A percentile compares a stretch with the other conserved stretches of the same genome.
Evolutionary conservation across 306 rosid species (phyloP).

Genomic region (Cercis canadensis): DNA sequence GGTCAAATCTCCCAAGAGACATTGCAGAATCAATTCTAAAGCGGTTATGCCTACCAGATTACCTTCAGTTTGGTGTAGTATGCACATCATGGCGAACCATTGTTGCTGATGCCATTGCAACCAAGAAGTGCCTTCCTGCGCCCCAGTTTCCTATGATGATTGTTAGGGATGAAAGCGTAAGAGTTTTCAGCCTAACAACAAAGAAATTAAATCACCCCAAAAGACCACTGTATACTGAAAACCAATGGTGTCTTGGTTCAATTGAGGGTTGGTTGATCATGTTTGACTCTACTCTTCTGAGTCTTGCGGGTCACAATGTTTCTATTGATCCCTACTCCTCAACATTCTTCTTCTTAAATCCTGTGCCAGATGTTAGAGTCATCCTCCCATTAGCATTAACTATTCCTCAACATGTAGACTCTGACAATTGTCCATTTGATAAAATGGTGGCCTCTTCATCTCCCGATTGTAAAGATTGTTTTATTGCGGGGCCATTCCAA

Average conservation of each 20-base stretch:
- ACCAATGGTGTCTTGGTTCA: conserved; percentile 2
- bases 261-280: conserved; percentile 11
- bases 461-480: background rate
- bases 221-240: background rate
- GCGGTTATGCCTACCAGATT: background rate
- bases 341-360: background rate
- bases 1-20: background rate
- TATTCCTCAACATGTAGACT: background rate
- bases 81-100: conserved; percentile 2
- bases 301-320: no score
- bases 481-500: no score
- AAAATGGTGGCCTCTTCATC: background rate
- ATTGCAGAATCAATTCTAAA: background rate
- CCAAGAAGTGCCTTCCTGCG: background rate
- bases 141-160: background rate
- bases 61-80: conserved; percentile 1
- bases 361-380: background rate
- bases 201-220: background rate
- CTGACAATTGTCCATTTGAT: background rate
- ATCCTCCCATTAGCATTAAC: background rate
- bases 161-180: background rate
- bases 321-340: background rate
- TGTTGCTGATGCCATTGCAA: background rate
- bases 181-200: background rate
- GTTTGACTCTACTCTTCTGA: background rate